phyloP scores from a whole-genome alignment of 768 basidiomycete genomes.

The Suillus paluster region DNA sequence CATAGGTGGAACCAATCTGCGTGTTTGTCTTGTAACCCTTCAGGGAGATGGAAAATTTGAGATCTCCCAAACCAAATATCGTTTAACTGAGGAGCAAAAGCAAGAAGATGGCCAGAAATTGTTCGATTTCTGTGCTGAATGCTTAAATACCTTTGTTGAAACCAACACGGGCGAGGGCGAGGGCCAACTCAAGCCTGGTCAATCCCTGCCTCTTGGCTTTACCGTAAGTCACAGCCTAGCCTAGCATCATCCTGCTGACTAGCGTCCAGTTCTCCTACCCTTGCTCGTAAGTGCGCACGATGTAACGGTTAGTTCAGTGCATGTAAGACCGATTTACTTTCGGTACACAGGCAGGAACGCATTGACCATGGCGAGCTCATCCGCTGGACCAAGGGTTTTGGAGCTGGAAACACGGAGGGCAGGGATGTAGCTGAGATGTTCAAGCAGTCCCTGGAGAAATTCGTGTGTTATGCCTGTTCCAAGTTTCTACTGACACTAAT shows the following conservation, averaged over 20 bases:
- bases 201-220: conserved; percentile 84
- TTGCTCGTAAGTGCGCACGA: conserved; percentile 66
- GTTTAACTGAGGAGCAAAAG: conserved; percentile 96
- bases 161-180: conserved; percentile 63
- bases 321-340: background rate
- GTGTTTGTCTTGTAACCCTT: conserved; percentile 94
- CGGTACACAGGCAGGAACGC: conserved; percentile 70
- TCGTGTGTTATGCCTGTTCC: conserved; percentile 44
- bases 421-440: conserved; percentile 95
- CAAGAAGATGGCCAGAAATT: conserved; percentile 94
- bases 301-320: background rate
- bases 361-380: conserved; percentile 96
- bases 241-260: conserved; percentile 10
- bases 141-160: conserved; percentile 85
- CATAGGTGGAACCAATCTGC: conserved; percentile 93
- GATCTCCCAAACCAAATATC: conserved; percentile 97
- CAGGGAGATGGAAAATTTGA: conserved; percentile 96
- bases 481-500: background rate
- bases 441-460: conserved; percentile 74
- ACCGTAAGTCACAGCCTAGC: conserved; percentile 65
- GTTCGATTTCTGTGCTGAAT: conserved; percentile 98
- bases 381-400: conserved; percentile 99
- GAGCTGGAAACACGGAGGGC: conserved; percentile 89
- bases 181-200: conserved; percentile 52
- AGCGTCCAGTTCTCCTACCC: conserved; percentile 86